Conservation (phyloP, 441 rosid genomes). For the Theobroma grandiflorum region DNA sequence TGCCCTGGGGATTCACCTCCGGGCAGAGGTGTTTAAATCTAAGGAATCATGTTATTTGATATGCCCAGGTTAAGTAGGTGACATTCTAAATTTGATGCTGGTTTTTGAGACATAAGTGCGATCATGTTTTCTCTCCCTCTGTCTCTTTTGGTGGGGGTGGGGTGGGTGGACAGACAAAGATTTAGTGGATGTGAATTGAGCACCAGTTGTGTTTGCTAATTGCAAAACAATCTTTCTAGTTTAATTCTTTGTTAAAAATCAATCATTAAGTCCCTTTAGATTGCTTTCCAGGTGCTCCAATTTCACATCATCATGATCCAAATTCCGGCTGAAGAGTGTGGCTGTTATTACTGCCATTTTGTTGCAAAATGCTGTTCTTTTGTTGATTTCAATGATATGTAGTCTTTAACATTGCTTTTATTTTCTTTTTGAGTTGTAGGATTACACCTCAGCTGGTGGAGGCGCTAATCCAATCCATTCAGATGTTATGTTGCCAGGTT, state of each 20-base stretch:
- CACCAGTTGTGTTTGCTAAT: too few species aligned
- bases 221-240: neutral
- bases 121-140: neutral
- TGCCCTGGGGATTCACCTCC: too few species aligned
- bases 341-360: neutral
- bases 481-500: constrained; percentile 27
- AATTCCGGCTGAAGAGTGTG: neutral
- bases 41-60: neutral
- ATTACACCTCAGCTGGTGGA: constrained; percentile 13
- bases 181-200: neutral
- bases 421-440: constrained; percentile 16
- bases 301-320: neutral
- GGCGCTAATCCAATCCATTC: constrained; percentile 10
- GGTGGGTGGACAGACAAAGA: neutral
- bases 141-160: neutral
- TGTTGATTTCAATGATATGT: neutral
- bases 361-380: neutral
- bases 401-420: neutral
- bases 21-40: neutral
- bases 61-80: neutral
- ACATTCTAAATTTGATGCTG: neutral
- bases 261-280: neutral
- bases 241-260: neutral
- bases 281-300: neutral
- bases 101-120: neutral